phyloP scores from a whole-genome alignment of 2,329 filamentous ascomycete species.

The Aspergillus sp. region DNA sequence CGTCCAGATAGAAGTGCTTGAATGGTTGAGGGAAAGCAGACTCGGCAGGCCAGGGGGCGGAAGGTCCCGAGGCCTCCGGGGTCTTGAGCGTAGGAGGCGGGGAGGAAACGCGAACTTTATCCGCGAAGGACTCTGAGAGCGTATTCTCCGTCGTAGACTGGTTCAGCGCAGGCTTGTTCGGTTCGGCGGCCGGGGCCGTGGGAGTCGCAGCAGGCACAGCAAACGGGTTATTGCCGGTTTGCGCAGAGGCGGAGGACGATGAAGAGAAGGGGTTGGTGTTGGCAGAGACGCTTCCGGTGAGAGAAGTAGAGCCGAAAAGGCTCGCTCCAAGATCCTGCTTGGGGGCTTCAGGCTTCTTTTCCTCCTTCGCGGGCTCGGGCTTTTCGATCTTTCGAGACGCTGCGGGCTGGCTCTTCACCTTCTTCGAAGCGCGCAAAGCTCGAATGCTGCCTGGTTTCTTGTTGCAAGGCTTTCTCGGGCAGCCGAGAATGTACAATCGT shows the following conservation, averaged over 20 bases:
- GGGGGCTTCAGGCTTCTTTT: conserved; percentile 18
- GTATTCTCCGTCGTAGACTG: conserved; percentile 52
- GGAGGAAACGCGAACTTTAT: conserved; percentile 61
- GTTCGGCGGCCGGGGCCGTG: conserved; percentile 8
- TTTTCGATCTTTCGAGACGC: conserved; percentile 25
- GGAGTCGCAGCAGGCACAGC: conserved; percentile 47
- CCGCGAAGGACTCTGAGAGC: conserved; percentile 73
- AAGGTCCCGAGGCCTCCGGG: conserved; percentile 42
- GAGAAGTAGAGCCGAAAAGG: conserved; percentile 57
- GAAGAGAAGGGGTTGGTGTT: conserved; percentile 57
- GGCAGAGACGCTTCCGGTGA: conserved; percentile 36
- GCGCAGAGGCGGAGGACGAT: conserved; percentile 31
- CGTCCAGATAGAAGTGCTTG: conserved; percentile 78
- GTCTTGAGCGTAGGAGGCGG: conserved; percentile 29
- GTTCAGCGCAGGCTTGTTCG: conserved; percentile 34
- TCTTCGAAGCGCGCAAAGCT: conserved; percentile 67
- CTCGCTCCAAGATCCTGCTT: conserved; percentile 53
- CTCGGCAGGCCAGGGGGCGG: conserved; percentile 73
- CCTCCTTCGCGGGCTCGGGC: conserved; percentile 16
- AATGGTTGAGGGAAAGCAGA: conserved; percentile 68
- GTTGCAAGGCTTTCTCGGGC: conserved; percentile 73
- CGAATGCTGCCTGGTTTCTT: conserved; percentile 80
- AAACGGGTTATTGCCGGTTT: conserved; percentile 57
- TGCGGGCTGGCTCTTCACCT: conserved; percentile 35
- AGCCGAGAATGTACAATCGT: conserved; percentile 82